Base-by-base conservation (phyloP, 108 stramenopile species). In the Conticribra weissflogii region DNA sequence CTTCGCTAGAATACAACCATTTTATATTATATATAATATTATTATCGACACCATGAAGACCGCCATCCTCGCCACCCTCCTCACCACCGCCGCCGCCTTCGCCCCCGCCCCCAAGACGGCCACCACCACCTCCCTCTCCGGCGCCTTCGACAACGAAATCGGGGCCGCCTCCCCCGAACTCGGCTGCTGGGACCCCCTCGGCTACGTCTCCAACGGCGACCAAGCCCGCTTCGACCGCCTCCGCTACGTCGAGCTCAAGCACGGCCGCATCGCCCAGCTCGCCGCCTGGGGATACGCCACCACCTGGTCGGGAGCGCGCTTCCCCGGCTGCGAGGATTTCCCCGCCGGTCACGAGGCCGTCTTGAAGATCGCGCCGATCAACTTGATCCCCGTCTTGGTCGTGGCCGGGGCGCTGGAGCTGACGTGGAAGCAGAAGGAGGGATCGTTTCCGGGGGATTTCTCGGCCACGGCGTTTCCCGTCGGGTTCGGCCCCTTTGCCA, bases 231-330 rank as follows among this genome's bases (percentile, higher is more conserved):
- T 82, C 77, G 81, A 72, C 53, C 76, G 72, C 22, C 81, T 78
- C 48, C 76, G 81, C 44, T 64, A 59, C 22, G 77, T 79, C 45
- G 87, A 88, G 63, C 72, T 88, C 15, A 88, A 88, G 82, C 87
- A 88, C 68, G 87, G 87, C 18, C 78, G 87, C 21, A 69, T 88
- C 28, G 58, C 84, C 45, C 87, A 87, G 82, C 79, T 86, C 24
- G 87, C 87, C 19, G 59, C 83, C 1, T 78, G 82, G 66, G 87
- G 87, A 30, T 85, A 83, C 74, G 61, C 85, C 34, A 77, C 81
- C 47, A 81, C 76, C 16, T 72, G 75, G 66, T 72, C 68, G 36
- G 74, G 74, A 23, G 69, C 63, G 17, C 63, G 76, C 14, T 77
- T 81, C 66, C 81, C 81, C 50, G 81, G 81, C 47, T 72, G 65